Percentiles rank a stretch among this genome's conserved stretches.
These are phyloP conservation scores for Styphnolobium japonicum DNA, from an alignment of 306 rosid species.

Conservation along the genomic window DNA sequence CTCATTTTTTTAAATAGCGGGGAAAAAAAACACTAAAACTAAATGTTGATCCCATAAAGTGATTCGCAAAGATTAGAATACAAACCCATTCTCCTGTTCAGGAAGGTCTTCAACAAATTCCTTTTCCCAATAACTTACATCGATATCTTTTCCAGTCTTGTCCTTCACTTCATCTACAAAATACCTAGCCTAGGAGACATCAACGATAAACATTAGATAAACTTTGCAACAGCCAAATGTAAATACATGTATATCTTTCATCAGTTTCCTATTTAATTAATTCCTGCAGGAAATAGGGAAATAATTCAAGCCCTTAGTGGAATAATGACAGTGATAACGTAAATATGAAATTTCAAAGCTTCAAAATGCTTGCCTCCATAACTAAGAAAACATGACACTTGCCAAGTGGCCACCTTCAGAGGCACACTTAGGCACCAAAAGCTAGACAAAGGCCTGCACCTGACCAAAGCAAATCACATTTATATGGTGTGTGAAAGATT, in stretches of 20 bases:
- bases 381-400: background rate
- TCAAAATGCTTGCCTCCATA: background rate
- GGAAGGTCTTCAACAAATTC: slow-evolving; percentile 93
- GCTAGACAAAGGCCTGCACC: background rate
- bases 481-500: background rate
- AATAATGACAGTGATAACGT: background rate
- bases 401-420: background rate
- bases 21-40: background rate
- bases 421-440: background rate
- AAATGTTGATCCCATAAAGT: background rate
- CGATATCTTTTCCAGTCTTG: slow-evolving; percentile 71
- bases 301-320: background rate
- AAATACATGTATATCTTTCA: background rate
- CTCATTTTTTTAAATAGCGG: background rate
- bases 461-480: background rate
- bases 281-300: background rate
- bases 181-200: slow-evolving; percentile 65
- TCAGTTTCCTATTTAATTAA: background rate
- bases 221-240: background rate
- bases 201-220: slow-evolving; percentile 28
- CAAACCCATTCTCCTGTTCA: slow-evolving; percentile 82
- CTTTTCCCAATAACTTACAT: slow-evolving; percentile 68
- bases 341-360: background rate
- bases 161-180: slow-evolving; percentile 90
- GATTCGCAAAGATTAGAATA: slow-evolving; percentile 17